Evolutionary conservation across 1,284 basidiomycete genomes (phyloP), one percentile per base, ranked within the genome.

Genomic region (Ganoderma lingzhi): DNA sequence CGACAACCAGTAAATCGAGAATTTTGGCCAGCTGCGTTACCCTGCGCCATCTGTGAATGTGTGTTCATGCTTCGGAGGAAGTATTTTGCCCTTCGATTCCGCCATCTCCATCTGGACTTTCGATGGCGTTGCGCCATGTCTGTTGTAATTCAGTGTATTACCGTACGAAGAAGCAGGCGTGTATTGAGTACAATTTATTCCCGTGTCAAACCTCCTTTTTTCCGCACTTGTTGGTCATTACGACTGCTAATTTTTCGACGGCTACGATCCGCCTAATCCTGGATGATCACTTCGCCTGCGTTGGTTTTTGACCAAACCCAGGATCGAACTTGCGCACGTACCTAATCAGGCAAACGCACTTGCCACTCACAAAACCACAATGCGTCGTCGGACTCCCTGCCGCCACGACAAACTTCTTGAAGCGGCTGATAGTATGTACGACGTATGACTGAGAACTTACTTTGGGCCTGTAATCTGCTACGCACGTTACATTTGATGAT

Each of bases 1-100:
- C 68, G 73, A 69, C 67, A 72, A 70, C 48, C 71, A 73, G 64
- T 70, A 61, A 73, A 32, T 17, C 32, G 45, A 23, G 62, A 55
- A 28, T 1, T 8, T 30, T 2, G 5, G 23, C 41, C 17, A n/a
- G 44, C 56, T 58, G 44, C 45, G 23, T 51, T 51, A 51, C 23
- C 48, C 23, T 19, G 10, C 48, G 23, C 23, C 48, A 12, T 42
- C 23, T 23, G 10, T 42, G 23, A 61, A 42, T 42, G 19, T 30
- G 37, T 12, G 37, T 23, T 39, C 32, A 35, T 32, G 48, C 32
- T 19, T 39, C 37, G 35, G 39, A 28, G 41, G 59, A 61, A 39
- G 39, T 42, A 5, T 41, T 14, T 39, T 14, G 17, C 39, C 37
- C 6, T 44, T 61, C 6, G 28, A 8, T 51, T 30, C 23, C 32